Evolutionary conservation across 352 stramenopile genomes (phyloP).

Genomic region (Globisporangium barbulae): DNA sequence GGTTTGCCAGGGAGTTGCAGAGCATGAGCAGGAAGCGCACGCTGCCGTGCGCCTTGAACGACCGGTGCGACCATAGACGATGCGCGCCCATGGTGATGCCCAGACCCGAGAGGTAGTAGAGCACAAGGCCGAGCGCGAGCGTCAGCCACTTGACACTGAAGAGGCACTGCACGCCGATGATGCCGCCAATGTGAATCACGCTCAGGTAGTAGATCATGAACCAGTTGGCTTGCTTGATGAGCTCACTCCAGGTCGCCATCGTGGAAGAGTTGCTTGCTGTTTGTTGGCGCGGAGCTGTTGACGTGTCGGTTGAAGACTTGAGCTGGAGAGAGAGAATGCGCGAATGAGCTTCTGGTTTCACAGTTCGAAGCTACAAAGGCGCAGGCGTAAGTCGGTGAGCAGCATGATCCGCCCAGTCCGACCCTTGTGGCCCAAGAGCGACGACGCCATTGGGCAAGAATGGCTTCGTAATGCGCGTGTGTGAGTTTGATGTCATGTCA

Average conservation of each 20-base stretch:
- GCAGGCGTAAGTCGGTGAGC: background rate
- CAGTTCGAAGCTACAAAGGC: background rate
- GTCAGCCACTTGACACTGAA: constrained; percentile 84
- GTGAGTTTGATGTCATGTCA: constrained; percentile 3
- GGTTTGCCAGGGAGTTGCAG: constrained; percentile 97
- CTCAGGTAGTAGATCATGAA: constrained; percentile 97
- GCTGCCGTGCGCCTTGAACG: constrained; percentile 92
- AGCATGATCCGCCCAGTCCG: constrained; percentile 1
- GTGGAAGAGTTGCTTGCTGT: background rate
- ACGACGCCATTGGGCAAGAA: background rate
- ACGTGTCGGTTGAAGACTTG: no score
- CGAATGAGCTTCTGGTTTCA: constrained; percentile 5
- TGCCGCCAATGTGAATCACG: constrained; percentile 90
- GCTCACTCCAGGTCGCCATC: constrained; percentile 60
- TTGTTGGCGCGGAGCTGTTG: background rate
- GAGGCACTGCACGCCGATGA: constrained; percentile 86
- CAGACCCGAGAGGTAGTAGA: constrained; percentile 94
- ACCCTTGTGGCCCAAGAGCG: background rate
- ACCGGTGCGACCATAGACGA: constrained; percentile 95
- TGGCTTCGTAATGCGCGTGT: background rate
- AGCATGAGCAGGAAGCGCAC: constrained; percentile 97
- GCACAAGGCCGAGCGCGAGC: constrained; percentile 75
- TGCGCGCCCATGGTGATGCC: constrained; percentile 98
- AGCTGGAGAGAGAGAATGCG: constrained; percentile 4
- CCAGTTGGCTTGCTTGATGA: constrained; percentile 93